Evolutionary conservation across 2,329 filamentous ascomycete genomes (phyloP).

Genomic region (Penicillium glabrum): DNA sequence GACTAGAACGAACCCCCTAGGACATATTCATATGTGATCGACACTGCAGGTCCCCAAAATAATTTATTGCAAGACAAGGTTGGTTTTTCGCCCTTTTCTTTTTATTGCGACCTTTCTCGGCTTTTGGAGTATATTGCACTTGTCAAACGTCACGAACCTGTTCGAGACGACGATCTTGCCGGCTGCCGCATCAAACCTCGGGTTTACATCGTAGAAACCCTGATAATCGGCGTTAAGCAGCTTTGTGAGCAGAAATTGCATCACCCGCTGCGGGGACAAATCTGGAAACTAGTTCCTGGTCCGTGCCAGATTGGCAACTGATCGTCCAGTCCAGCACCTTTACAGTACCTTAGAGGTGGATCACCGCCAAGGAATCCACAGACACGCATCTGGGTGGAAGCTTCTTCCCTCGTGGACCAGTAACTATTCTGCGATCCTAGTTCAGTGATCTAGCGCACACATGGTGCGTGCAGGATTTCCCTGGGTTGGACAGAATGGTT

Average conservation of each 20-base stretch:
- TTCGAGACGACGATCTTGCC: not conserved
- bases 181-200: not conserved
- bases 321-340: slow-evolving; percentile 10
- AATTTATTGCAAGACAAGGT: slow-evolving; percentile 3
- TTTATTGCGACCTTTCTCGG: slow-evolving; percentile 8
- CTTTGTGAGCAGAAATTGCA: not conserved
- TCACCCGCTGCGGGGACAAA: not conserved
- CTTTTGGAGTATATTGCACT: not conserved
- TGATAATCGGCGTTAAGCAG: not conserved
- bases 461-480: slow-evolving; percentile 7
- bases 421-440: slow-evolving; percentile 4
- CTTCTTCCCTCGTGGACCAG: slow-evolving; percentile 15
- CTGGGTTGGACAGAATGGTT: not conserved
- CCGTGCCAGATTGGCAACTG: slow-evolving; percentile 17
- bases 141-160: not conserved
- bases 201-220: not conserved
- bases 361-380: slow-evolving; percentile 2
- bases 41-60: slow-evolving; percentile 2
- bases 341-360: not conserved
- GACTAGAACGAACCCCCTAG: not conserved
- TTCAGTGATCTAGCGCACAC: slow-evolving; percentile 2
- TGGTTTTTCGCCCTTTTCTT: slow-evolving; percentile 2
- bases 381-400: slow-evolving; percentile 5
- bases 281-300: slow-evolving; percentile 15
- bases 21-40: slow-evolving; percentile 1